These are phyloP conservation scores for Tricladium varicosporioides DNA, from an alignment of 2,329 filamentous ascomycete genomes.

Conservation along the genomic window DNA sequence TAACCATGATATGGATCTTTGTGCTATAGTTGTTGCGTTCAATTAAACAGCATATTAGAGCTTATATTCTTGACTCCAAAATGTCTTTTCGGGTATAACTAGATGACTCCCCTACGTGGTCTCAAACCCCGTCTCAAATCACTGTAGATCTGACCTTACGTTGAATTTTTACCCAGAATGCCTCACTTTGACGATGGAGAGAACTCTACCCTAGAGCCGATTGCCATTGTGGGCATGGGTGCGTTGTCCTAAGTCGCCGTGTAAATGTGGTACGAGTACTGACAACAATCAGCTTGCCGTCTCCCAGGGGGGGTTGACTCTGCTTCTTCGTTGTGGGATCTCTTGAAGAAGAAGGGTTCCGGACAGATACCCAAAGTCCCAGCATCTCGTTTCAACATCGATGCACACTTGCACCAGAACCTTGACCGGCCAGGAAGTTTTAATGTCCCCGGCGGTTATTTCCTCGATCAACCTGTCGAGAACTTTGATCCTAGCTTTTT, in stretches of 20 bases:
- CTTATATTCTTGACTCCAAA: no score
- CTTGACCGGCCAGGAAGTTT: slow-evolving; percentile 37
- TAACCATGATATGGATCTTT: no score
- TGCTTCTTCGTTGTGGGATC: neutral
- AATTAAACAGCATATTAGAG: no score
- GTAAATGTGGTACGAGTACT: neutral
- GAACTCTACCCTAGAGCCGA: no score
- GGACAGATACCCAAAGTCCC: neutral
- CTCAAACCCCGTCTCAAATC: no score
- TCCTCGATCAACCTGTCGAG: slow-evolving; percentile 9
- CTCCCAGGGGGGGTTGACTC: neutral
- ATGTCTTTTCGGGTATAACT: no score
- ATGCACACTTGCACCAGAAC: slow-evolving; percentile 52
- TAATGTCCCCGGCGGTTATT: slow-evolving; percentile 8
- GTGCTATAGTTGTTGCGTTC: no score
- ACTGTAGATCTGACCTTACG: no score
- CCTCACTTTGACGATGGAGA: no score
- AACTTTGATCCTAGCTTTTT: slow-evolving; percentile 36
- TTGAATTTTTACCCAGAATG: no score
- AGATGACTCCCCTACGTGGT: no score
- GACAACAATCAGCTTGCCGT: neutral
- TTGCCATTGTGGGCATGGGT: neutral
- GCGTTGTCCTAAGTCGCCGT: neutral
- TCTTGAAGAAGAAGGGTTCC: neutral
- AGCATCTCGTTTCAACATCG: slow-evolving; percentile 44